Evolutionary conservation across 805 yeast genomes (phyloP), one percentile per base, ranked within the genome.

Genomic region (Allodekkera sacchari): DNA sequence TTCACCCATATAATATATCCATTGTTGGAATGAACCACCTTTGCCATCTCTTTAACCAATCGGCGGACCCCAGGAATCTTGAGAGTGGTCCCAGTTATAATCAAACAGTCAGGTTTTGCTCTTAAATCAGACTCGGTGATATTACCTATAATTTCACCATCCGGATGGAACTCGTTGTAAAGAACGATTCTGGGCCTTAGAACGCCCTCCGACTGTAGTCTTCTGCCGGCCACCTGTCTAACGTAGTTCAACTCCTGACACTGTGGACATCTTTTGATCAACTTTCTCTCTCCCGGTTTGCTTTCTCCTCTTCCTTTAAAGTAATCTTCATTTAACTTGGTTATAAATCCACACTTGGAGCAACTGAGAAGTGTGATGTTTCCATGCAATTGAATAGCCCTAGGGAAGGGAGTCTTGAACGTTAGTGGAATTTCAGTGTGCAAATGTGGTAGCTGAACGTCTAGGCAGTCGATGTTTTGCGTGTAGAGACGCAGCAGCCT

Each of bases 401-500:
- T 70, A 36, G 74, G 83, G 48, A 33, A 49, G 4, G 52, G 50
- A 18, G 41, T 45, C 53, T 37, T 43, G 23, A 45, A 42, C 11
- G 48, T 55, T 19, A 77, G 55, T 2, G 83, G 82, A 1, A 64
- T 63, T 17, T 58, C 53, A 0, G 82, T 73, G 17, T 54, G 53
- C 33, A 78, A 50, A 36, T 64, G 42, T 2, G 67, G 53, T 22
- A 81, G 68, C 43, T 71, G 67, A 8, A 70, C 58, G 46, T 87
- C 96, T 30, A 87, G 61, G 29, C 85, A 73, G 55, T 87, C 96
- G 36, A 87, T 83, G 48, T 87, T 87, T 48, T 87, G 96, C 0
- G 95, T 83, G 52, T 87, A 87, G 35, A 87, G 63, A 43, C 95
- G 62, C 36, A 74, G 59, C 22, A 87, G 59, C 46, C 87, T 66